Conservation (phyloP, 176 grass and related monocot species). For the Aechmea fasciata region DNA sequence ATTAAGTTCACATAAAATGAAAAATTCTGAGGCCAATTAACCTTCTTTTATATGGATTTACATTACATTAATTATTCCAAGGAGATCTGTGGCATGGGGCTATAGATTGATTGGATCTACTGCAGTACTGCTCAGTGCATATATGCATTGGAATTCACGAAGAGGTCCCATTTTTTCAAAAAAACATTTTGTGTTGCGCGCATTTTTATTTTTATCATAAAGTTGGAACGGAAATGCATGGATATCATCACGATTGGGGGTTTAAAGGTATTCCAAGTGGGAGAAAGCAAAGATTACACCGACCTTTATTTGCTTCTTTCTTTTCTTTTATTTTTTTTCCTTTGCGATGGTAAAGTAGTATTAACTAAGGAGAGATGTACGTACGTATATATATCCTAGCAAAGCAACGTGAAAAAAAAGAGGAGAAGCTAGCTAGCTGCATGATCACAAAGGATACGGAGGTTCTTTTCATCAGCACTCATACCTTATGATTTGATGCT, state of each 20-base stretch:
- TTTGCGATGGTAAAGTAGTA: neutral
- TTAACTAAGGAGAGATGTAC: neutral
- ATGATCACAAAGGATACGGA: neutral
- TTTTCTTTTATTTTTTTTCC: neutral
- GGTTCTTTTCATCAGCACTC: neutral
- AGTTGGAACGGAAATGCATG: constrained; percentile 5
- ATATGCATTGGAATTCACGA: neutral
- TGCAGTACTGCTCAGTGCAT: neutral
- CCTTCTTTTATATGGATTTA: constrained; percentile 3
- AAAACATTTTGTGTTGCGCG: no score
- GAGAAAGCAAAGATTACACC: neutral
- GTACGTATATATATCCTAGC: neutral
- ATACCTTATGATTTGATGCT: constrained; percentile 3
- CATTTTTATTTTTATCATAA: constrained; percentile 13
- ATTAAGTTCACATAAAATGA: neutral
- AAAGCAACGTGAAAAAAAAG: neutral
- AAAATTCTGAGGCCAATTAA: neutral
- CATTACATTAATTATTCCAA: neutral
- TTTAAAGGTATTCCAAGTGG: constrained; percentile 11
- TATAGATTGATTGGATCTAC: neutral
- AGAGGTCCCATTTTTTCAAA: neutral
- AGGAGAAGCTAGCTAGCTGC: constrained; percentile 3
- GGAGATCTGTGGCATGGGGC: neutral
- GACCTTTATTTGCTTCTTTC: neutral
- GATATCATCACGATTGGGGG: neutral